Evolutionary conservation across 352 stramenopile genomes (phyloP), one percentile per base, ranked within the genome.

Genomic region (Phytophthora sansomeana): DNA sequence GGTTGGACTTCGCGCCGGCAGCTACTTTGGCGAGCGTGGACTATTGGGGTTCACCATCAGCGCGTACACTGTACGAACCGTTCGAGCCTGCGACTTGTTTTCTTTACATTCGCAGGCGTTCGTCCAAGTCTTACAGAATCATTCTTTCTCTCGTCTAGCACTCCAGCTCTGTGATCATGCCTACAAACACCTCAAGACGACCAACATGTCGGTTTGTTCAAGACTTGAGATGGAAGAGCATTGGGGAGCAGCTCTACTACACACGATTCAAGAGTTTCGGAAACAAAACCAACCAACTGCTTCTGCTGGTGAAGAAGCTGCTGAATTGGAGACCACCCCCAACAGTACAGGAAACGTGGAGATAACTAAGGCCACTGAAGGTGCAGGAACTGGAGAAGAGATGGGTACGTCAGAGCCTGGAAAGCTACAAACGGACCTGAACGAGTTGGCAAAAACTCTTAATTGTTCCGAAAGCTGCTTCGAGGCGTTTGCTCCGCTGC

Each of bases 1-100:
- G 1, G 26, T 66, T 3, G 55, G 50, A 0, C 64, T 72, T 30
- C 43, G 58, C 8, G 58, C 63, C 16, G 82, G 80, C 4, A 73
- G 78, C 46, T 87, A 66, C 53, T 89, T 91, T 21, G 80, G 82
- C 11, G 75, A 91, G 38, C 61, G 66, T 8, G 80, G 78, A 5
- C 51, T 91, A 30, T 62, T 91, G 0, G 72, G 69, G 0, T 80
- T 77, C 17, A 64, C 71, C 0, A 74, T 85, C n/a, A 77, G 72
- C 19, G 44, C 47, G 1, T 74, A 61, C 43, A 75, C 74, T 0
- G 71, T 87, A 19, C 54, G 53, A 10, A 63, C 53, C 0, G 61
- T 69, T 5, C 66, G 66, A 11, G 56, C 66, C 0, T 74, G 66
- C 30, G 66, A 74, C 42, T 14, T 74, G 32, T 39, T 74, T 21